A percentile compares a stretch with the other conserved stretches of the same genome.
Conservation (phyloP, 1,284 basidiomycete genomes). For the Pyrrhoderma lamaoense region DNA sequence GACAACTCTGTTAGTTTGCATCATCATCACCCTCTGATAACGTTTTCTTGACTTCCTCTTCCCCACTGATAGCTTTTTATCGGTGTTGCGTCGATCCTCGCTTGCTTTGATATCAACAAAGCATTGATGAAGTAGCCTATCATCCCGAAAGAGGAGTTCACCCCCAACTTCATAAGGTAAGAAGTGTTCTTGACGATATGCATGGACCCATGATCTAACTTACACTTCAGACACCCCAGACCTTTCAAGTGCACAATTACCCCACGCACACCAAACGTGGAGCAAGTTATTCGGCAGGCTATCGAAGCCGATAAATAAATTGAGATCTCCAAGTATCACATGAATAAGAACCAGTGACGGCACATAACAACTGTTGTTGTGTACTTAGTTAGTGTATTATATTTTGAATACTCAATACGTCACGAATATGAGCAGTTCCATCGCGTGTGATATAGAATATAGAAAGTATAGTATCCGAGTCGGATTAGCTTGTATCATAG, state of each 20-base stretch:
- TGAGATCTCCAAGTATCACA: too few relatives aligned
- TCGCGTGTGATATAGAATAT: too few relatives aligned
- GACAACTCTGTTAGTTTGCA: neutral
- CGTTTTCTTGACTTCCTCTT: too few relatives aligned
- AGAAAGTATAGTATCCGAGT: too few relatives aligned
- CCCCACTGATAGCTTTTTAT: conserved; percentile 8
- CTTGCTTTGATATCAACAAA: conserved; percentile 19
- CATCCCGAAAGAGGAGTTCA: conserved; percentile 2
- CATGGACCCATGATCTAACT: neutral
- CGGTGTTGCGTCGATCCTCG: conserved; percentile 15
- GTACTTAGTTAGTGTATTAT: too few relatives aligned
- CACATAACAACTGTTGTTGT: too few relatives aligned
- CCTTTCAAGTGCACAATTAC: neutral
- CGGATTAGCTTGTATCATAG: too few relatives aligned
- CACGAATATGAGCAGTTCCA: too few relatives aligned
- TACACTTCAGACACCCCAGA: neutral
- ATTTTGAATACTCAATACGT: too few relatives aligned
- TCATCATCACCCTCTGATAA: too few relatives aligned
- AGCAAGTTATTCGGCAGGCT: conserved; percentile 2
- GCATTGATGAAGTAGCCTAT: conserved; percentile 14
- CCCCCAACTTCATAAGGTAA: conserved; percentile 7
- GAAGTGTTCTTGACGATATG: neutral
- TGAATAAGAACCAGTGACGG: too few relatives aligned
- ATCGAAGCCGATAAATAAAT: conserved; percentile 3
- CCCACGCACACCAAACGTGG: neutral